phyloP scores from a whole-genome alignment of 345 rosid species.

The Excoecaria agallocha region DNA sequence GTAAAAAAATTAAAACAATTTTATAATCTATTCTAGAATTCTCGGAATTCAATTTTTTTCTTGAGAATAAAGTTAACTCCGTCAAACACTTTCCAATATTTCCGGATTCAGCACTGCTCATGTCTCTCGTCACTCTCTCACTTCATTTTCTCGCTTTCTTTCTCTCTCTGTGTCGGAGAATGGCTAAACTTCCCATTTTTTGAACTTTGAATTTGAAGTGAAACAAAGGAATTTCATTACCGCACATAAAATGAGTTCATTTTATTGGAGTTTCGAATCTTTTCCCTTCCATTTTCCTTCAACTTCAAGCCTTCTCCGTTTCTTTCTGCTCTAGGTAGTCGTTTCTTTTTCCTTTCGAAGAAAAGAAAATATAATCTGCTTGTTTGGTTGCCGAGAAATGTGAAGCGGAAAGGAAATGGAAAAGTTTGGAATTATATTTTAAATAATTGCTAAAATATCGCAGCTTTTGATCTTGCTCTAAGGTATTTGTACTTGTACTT shows the following conservation, averaged over 20 bases:
- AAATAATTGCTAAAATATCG: neutral
- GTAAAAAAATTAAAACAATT: too few species aligned
- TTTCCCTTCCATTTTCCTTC: too few species aligned
- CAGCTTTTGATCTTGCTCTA: neutral
- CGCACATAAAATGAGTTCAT: too few species aligned
- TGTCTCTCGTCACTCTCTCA: neutral
- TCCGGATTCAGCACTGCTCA: neutral
- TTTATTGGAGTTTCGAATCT: too few species aligned
- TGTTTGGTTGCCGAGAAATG: conserved; percentile 9
- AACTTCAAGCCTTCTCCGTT: too few species aligned
- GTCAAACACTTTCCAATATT: neutral
- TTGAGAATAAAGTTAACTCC: neutral
- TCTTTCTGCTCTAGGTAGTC: too few species aligned
- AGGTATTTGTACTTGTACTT: neutral
- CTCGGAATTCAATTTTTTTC: neutral
- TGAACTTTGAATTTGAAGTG: neutral
- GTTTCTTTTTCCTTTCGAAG: neutral
- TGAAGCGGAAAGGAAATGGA: neutral
- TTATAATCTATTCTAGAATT: neutral
- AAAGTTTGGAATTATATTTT: neutral
- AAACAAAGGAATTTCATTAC: too few species aligned
- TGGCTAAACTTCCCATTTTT: too few species aligned
- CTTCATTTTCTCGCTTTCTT: neutral
- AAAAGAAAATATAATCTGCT: neutral
- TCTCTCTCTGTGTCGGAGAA: too few species aligned